These are phyloP conservation scores for Diatrype stigma DNA, from an alignment of 2,329 filamentous ascomycete genomes.

Conservation along the genomic window DNA sequence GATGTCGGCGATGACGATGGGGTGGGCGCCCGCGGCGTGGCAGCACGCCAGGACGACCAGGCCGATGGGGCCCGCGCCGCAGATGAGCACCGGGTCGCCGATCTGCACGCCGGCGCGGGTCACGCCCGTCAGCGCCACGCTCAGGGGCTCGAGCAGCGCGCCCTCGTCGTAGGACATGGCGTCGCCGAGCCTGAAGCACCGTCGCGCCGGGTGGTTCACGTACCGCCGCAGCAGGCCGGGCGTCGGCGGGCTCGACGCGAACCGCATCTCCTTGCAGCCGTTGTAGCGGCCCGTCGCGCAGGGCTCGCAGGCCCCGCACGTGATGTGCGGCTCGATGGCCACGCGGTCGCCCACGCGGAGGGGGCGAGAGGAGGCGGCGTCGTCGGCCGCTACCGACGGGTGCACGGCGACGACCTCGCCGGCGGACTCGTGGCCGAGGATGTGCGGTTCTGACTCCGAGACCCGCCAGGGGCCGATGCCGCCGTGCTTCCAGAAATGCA, in stretches of 20 bases:
- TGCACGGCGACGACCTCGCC: slow-evolving; percentile 28
- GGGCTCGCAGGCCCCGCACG: neutral
- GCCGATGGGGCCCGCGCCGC: slow-evolving; percentile 33
- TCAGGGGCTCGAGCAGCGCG: slow-evolving; percentile 43
- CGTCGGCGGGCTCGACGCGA: slow-evolving; percentile 21
- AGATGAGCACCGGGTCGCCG: slow-evolving; percentile 34
- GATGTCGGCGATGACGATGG: slow-evolving; percentile 45
- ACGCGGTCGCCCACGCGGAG: slow-evolving; percentile 1
- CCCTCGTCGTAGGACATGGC: slow-evolving; percentile 37
- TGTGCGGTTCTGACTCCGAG: slow-evolving; percentile 12
- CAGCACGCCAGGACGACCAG: slow-evolving; percentile 36
- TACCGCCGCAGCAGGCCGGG: slow-evolving; percentile 35
- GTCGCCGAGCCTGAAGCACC: slow-evolving; percentile 30
- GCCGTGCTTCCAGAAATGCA: slow-evolving; percentile 36
- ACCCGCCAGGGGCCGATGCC: slow-evolving; percentile 28
- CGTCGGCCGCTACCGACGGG: no score
- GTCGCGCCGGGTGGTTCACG: slow-evolving; percentile 35
- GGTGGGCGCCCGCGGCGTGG: slow-evolving; percentile 37
- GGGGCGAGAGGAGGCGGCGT: no score
- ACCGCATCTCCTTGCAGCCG: slow-evolving; percentile 24
- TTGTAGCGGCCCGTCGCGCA: neutral
- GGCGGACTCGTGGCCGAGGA: neutral
- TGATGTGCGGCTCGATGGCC: neutral
- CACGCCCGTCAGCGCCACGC: slow-evolving; percentile 41
- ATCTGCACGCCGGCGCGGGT: slow-evolving; percentile 33